These are phyloP conservation scores for Gracilaria vermiculophylla DNA, from an alignment of 23 red algal species.

Conservation along the genomic window DNA sequence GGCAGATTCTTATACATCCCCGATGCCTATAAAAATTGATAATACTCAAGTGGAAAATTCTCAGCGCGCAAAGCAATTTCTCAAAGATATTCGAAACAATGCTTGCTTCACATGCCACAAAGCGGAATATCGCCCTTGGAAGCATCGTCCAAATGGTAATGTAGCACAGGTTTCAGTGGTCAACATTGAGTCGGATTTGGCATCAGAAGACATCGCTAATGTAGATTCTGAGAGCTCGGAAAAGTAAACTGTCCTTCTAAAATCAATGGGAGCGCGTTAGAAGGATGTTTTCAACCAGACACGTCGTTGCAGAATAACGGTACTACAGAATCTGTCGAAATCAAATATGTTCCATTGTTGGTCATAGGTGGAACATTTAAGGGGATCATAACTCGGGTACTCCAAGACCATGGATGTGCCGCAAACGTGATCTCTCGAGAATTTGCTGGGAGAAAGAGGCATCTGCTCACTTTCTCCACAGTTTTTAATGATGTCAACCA, in stretches of 20 bases:
- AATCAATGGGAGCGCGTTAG: neutral
- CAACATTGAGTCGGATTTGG: too few relatives aligned
- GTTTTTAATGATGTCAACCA: too few relatives aligned
- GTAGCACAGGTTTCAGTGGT: too few relatives aligned
- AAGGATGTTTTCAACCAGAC: neutral
- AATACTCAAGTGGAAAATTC: neutral
- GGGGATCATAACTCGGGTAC: neutral
- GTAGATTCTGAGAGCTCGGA: too few relatives aligned
- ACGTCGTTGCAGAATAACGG: neutral
- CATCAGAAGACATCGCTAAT: too few relatives aligned
- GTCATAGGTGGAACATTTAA: neutral
- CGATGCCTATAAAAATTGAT: neutral
- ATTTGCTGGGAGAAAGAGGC: too few relatives aligned
- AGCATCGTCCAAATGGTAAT: too few relatives aligned
- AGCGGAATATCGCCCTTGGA: neutral
- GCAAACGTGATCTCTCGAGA: too few relatives aligned
- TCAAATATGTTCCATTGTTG: neutral
- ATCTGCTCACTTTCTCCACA: too few relatives aligned
- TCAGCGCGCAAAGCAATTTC: neutral
- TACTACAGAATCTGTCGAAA: neutral
- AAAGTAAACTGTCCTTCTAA: too few relatives aligned
- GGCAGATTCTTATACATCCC: neutral
- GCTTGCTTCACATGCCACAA: neutral
- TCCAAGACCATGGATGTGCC: constrained; percentile 17
- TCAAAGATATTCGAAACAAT: neutral